Conservation (phyloP, 495 filamentous ascomycete genomes). For the Penicillium arizonense region DNA sequence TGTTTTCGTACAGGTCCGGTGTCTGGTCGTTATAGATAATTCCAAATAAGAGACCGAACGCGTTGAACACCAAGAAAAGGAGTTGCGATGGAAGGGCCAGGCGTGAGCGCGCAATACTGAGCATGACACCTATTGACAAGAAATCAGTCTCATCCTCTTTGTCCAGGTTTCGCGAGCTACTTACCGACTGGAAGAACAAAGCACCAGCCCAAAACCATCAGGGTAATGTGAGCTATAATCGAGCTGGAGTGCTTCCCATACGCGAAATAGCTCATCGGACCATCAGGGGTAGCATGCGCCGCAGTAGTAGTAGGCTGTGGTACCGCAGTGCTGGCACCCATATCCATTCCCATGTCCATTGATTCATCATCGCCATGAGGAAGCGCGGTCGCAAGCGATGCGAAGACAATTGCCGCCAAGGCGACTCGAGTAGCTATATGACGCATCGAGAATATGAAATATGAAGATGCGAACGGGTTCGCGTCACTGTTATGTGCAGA, state of each 20-base stretch:
- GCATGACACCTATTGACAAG: conserved; percentile 64
- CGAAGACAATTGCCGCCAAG: conserved; percentile 31
- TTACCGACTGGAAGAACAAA: conserved; percentile 80
- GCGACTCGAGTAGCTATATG: conserved; percentile 25
- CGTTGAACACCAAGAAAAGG: conserved; percentile 71
- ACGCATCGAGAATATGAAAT: conserved; percentile 19
- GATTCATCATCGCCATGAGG: conserved; percentile 38
- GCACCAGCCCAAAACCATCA: conserved; percentile 82
- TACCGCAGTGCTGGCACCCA: conserved; percentile 5
- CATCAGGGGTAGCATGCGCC: conserved; percentile 5
- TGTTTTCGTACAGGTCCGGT: conserved; percentile 84
- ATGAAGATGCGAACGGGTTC: neutral
- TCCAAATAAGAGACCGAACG: conserved; percentile 65
- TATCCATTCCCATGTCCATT: conserved; percentile 37
- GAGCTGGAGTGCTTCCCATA: conserved; percentile 61
- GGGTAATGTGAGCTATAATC: conserved; percentile 73
- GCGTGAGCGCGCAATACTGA: conserved; percentile 79
- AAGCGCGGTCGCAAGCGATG: conserved; percentile 32
- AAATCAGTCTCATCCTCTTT: neutral
- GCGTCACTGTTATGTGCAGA: neutral
- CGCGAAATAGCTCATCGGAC: conserved; percentile 70
- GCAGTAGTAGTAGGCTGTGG: conserved; percentile 33
- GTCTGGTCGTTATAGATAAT: conserved; percentile 79
- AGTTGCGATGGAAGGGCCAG: conserved; percentile 72
- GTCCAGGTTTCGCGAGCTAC: conserved; percentile 18